Base-by-base conservation (phyloP, 768 basidiomycete genomes). In the Scleroderma citrinum region DNA sequence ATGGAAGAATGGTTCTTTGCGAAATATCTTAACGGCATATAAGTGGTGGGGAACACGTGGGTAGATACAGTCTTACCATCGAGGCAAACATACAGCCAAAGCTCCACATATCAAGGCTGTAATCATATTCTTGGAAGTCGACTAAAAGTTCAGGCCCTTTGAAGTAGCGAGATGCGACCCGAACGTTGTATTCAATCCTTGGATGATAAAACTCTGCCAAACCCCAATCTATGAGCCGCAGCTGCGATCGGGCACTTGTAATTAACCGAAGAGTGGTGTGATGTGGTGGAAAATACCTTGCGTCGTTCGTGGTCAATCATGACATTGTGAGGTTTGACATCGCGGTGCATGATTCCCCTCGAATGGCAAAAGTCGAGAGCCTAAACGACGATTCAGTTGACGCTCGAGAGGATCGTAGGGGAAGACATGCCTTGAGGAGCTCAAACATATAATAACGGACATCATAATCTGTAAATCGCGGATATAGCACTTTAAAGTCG, bases 281-380 rank as follows among this genome's bases (percentile, higher is more conserved):
- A 49, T n/a, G n/a, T 35, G 11, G 21, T 2, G 35, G 44, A 38
- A 63, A 71, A 52, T 61, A 91, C 93, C 76, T 94, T 91, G 65
- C 91, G 84, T 68, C 88, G 88, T 60, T 97, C 92, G 65, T 97
- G 94, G 69, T 98, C 95, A 69, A 97, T 97, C 93, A 98, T 97
- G 47, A 98, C 92, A 68, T 98, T 98, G 70, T 96, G 93, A 12
- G 95, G 95, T 65, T 98, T 98, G 50, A 98, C 95, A 65, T 97
- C 95, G 58, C 95, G 77, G 66, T 97, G 94, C 92, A 97, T 97
- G 66, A 98, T 97, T 8, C 95, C 95, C 59, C 94, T 92, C 26
- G 95, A 98, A 69, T 98, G 95, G 60, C 95, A 97, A 67, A 84
- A 98, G 69, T 98, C 95, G 64, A 98, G 73, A 4, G 95, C 95